Base-by-base conservation (phyloP, 371 early-diverging fungal genomes). In the Syncephalastrum racemosum region DNA sequence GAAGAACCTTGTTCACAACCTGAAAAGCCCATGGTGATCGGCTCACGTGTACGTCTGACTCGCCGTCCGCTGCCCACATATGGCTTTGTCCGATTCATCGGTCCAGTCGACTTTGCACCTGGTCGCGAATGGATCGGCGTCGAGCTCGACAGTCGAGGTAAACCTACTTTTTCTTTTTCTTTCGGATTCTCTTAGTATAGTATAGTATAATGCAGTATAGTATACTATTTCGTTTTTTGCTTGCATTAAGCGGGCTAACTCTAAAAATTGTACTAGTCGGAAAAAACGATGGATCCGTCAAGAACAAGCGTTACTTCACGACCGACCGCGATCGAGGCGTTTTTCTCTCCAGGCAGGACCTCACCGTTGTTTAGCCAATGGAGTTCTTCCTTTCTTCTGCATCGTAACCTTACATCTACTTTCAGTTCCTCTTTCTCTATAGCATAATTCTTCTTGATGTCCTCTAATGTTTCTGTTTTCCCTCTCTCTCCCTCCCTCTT, bases 81-180 rank as follows among this genome's bases (percentile, higher is more conserved):
- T 49, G 78, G 70, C 4, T 56, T 54, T 19, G 72, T 77, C 7
- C 70, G 72, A 20, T 77, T 62, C 40, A 63, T 71, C 25, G 78
- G 78, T 15, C 46, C 61, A 41, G 65, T 74, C 22, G 39, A 59
- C 18, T 58, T 57, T 25, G 63, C 58, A 46, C 58, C 56, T 15
- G 68, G 65, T 46, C 61, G 62, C 12, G 67, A 71, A 41, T 71
- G 70, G 70, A 53, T 73, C 42, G 78, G 78, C 4, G 69, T 77
- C 31, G 78, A 77, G 58, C 58, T 77, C 18, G 66, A 69, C 45
- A 55, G 64, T 43, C 61, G 71, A 65, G 77, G 77, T 77, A 69
- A 27, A 7, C 3, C 7, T n/a, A n/a, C n/a, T 2, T 27, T 27
- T 27, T 27, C 6, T 7, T 27, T 53, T 39, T 41, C 24, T 24